Percentiles rank a stretch among this genome's conserved stretches.
Evolutionary conservation across 306 rosid genomes (phyloP).

Genomic region (Casuarina glauca): DNA sequence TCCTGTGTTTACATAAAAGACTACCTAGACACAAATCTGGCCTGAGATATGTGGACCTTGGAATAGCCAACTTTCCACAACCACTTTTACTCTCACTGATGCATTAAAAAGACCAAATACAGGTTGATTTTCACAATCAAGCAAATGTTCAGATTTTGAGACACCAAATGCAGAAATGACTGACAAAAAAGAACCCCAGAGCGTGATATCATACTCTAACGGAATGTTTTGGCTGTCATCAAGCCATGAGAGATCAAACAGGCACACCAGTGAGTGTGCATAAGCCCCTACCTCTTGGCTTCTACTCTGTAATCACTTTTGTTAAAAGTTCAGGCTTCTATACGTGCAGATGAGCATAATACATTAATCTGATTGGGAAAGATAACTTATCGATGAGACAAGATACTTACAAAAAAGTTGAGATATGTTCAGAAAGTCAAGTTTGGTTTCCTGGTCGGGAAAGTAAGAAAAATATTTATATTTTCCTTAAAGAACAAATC

Average conservation of each 20-base stretch:
- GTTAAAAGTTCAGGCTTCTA: not conserved
- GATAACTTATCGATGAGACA: not conserved
- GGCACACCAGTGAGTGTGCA: not conserved
- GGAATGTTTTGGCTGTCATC: not conserved
- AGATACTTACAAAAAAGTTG: not conserved
- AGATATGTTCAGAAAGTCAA: not conserved
- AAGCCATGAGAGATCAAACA: not conserved
- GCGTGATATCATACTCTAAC: not conserved
- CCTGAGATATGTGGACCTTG: not conserved
- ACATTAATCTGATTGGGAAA: not conserved
- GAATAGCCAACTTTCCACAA: not conserved
- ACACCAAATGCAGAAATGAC: not conserved
- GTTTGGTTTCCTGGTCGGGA: not conserved
- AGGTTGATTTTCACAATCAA: not conserved
- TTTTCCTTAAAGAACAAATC: not conserved
- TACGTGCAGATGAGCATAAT: not conserved
- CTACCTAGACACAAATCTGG: not conserved
- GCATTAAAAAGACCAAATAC: not conserved
- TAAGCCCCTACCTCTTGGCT: not conserved
- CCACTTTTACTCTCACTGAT: not conserved
- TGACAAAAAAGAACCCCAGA: not conserved
- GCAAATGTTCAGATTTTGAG: not conserved
- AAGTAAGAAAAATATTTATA: not conserved
- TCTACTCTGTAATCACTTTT: not conserved
- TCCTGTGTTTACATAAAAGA: not conserved